Evolutionary conservation across 2,329 filamentous ascomycete species (phyloP), one percentile per base, ranked within the genome.

Genomic region (Aschersonia sp.): DNA sequence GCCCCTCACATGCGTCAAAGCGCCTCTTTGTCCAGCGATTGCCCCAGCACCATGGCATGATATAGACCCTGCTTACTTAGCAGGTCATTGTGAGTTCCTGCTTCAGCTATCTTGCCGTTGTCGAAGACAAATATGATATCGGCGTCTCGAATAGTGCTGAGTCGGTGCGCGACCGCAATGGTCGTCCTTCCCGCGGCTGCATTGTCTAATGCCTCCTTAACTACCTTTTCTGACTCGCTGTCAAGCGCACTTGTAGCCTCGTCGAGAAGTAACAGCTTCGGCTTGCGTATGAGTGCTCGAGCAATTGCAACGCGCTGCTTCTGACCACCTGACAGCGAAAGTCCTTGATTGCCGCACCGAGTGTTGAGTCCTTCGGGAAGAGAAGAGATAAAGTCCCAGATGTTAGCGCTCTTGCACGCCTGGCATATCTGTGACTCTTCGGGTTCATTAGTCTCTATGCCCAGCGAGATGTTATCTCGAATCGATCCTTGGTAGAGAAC

Each of bases 61-160:
- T 92, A 92, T 45, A 84, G 73, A 3, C 85, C 84, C 53, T 80
- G 79, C 60, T 72, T 74, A 54, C 71, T 74, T 74, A 85, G 80
- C 56, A 91, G 61, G 59, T 88, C 84, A 0, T 68, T 58, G 60
- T 97, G 91, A 7, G 80, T 88, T 5, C 91, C 91, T 55, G 78
- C 76, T 69, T 97, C 91, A 1, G 92, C 85, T 43, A 97, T 78
- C 51, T 79, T 76, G 5, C 91, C 92, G 57, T 86, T 81, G 63
- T 96, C 89, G 61, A 97, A 92, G n/a, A 97, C 91, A 54, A 94
- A 96, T 56, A 97, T 97, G 45, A 91, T 70, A 60, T 97, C 91
- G 0, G 91, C 91, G 61, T 92, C 89, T 61, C 95, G 89, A 51
- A 97, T 96, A 0, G 92, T 96, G 59, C 82, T 88, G 5, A 98